Conservation (phyloP, 257 asterid genomes). For the Orobanche coerulescens region DNA sequence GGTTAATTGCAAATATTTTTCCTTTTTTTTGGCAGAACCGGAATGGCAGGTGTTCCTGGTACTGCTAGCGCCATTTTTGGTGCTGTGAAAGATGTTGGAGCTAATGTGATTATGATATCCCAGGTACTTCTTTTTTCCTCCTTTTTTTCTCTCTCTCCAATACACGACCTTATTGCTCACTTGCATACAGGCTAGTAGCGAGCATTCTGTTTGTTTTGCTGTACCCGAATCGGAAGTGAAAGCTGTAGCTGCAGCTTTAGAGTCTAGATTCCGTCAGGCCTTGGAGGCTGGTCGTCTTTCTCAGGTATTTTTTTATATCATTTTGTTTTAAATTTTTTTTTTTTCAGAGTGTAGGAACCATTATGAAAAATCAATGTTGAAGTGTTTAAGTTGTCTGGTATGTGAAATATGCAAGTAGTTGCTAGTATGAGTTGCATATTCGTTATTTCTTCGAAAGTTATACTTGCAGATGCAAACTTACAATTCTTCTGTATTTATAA, state of each 20-base stretch:
- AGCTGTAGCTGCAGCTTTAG: slow-evolving; percentile 81
- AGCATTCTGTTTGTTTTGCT: slow-evolving; percentile 98
- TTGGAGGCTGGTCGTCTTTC: slow-evolving; percentile 96
- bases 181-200: slow-evolving; percentile 85
- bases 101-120: slow-evolving; percentile 95
- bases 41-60: slow-evolving; percentile 99
- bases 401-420: neutral
- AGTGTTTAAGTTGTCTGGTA: neutral
- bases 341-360: slow-evolving; percentile 6
- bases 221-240: slow-evolving; percentile 92
- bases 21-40: slow-evolving; percentile 56
- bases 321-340: slow-evolving; percentile 12
- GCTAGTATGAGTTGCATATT: neutral
- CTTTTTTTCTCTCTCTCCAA: slow-evolving; percentile 4
- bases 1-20: slow-evolving; percentile 10
- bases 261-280: slow-evolving; percentile 83
- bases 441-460: neutral
- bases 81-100: slow-evolving; percentile 94
- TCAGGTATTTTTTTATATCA: slow-evolving; percentile 47
- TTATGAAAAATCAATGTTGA: slow-evolving; percentile 3
- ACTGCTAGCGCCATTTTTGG: slow-evolving; percentile 87
- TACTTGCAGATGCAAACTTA: neutral
- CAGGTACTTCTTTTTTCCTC: slow-evolving; percentile 49
- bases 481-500: neutral
- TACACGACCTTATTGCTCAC: slow-evolving; percentile 21